Evolutionary conservation across 495 filamentous ascomycete species (phyloP).

Genomic region (Penicillium goetzii): DNA sequence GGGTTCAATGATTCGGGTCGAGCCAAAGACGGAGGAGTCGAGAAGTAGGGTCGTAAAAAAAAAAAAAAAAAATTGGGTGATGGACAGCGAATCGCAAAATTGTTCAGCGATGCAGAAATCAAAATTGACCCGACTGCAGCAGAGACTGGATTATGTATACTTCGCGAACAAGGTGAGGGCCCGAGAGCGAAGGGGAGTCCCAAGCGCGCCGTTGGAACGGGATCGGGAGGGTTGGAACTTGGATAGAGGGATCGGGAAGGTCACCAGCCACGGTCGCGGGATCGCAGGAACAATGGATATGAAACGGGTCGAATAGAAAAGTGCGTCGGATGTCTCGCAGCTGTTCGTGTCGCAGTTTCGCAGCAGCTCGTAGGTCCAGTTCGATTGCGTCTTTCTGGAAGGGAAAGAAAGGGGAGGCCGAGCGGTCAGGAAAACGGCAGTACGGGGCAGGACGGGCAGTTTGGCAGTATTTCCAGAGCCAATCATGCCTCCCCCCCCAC

Average conservation of each 20-base stretch:
- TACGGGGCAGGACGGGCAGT: slow-evolving; percentile 14
- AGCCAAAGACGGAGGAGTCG: slow-evolving; percentile 5
- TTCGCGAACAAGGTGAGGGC: slow-evolving; percentile 19
- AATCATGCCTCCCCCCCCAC: slow-evolving; percentile 28
- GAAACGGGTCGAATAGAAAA: slow-evolving; percentile 11
- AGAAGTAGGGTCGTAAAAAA: not conserved
- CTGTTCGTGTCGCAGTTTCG: not conserved
- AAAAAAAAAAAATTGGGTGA: not conserved
- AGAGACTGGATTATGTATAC: slow-evolving; percentile 27
- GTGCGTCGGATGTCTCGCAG: slow-evolving; percentile 18
- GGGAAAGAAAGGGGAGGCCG: slow-evolving; percentile 32
- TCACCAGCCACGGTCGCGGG: slow-evolving; percentile 3
- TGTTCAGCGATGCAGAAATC: not conserved
- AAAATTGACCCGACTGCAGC: slow-evolving; percentile 6
- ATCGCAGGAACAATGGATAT: not conserved
- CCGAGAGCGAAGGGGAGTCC: slow-evolving; percentile 20
- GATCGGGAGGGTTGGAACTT: too few relatives aligned
- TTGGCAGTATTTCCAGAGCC: slow-evolving; percentile 13
- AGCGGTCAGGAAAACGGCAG: slow-evolving; percentile 30
- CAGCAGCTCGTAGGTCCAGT: not conserved
- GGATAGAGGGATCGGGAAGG: not conserved
- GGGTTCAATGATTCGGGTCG: slow-evolving; percentile 24
- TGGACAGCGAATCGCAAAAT: not conserved
- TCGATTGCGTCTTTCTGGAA: not conserved
- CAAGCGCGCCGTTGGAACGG: slow-evolving; percentile 14